These are phyloP conservation scores for Kandelia obovata DNA, from an alignment of 345 rosid genomes.

Conservation along the genomic window DNA sequence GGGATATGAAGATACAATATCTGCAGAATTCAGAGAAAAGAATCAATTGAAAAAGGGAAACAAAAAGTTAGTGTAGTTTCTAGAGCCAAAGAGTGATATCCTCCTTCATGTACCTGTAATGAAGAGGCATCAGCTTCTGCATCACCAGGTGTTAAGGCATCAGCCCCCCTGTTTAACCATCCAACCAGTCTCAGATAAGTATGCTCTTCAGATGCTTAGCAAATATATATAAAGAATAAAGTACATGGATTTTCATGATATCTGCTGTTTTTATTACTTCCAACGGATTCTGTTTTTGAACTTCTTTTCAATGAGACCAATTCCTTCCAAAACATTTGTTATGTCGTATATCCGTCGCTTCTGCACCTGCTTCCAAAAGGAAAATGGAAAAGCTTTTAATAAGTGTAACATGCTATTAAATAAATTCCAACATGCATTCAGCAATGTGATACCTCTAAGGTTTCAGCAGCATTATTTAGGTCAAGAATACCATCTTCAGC, in stretches of 20 bases:
- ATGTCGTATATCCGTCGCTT: constrained; percentile 97
- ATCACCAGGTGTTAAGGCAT: constrained; percentile 59
- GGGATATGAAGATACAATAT: no score
- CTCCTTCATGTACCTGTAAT: constrained; percentile 54
- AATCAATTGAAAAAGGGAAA: neutral
- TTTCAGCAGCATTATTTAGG: constrained; percentile 88
- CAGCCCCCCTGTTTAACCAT: constrained; percentile 65
- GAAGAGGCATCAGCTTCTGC: constrained; percentile 46
- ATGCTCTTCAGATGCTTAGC: constrained; percentile 12
- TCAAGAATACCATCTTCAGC: constrained; percentile 91
- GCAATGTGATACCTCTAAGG: constrained; percentile 58
- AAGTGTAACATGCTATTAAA: constrained; percentile 1
- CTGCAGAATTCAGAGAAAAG: no score
- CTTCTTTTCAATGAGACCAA: constrained; percentile 94
- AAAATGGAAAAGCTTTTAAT: constrained; percentile 3
- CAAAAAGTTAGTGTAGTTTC: neutral
- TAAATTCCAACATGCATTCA: constrained; percentile 4
- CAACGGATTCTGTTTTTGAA: constrained; percentile 85
- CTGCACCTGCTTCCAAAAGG: constrained; percentile 53
- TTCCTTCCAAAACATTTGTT: constrained; percentile 98
- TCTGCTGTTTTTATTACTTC: constrained; percentile 56
- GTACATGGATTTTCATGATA: constrained; percentile 20
- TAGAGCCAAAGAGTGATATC: constrained; percentile 7
- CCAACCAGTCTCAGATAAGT: constrained; percentile 33
- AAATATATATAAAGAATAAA: constrained; percentile 12